phyloP scores from a whole-genome alignment of 192 early-diverging fungal species.

The Coemansia asiatica region DNA sequence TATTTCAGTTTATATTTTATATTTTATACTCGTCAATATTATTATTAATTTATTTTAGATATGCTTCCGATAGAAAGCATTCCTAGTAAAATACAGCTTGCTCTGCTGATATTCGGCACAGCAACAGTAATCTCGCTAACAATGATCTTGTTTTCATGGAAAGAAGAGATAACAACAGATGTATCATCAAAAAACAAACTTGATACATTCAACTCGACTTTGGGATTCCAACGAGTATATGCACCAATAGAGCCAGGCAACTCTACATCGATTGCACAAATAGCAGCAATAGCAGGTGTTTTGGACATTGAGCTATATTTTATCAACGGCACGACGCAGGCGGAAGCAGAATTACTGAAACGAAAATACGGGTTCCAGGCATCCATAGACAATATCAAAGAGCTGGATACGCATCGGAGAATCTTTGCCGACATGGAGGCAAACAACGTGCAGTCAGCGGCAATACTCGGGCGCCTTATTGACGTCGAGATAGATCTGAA shows the following conservation, averaged over 20 bases:
- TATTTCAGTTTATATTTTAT: too few species aligned
- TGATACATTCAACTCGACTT: constrained; percentile 26
- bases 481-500: constrained; percentile 37
- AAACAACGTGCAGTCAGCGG: constrained; percentile 16
- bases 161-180: not conserved
- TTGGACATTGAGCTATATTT: constrained; percentile 17
- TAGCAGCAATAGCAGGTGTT: constrained; percentile 22
- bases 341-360: not conserved
- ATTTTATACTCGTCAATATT: not conserved
- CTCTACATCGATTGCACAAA: too few species aligned
- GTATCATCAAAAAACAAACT: not conserved
- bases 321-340: constrained; percentile 9
- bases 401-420: constrained; percentile 22
- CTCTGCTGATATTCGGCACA: not conserved
- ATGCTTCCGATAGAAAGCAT: not conserved
- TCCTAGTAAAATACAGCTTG: not conserved
- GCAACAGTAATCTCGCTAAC: not conserved
- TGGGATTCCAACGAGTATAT: constrained; percentile 37
- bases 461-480: constrained; percentile 17
- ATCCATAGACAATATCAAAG: not conserved
- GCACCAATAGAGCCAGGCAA: constrained; percentile 4
- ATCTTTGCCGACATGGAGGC: constrained; percentile 29
- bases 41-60: not conserved
- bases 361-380: constrained; percentile 11
- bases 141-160: not conserved